Percentiles rank a stretch among this genome's conserved stretches.
These are phyloP conservation scores for Aureobasidium lini DNA, from an alignment of 2,329 filamentous ascomycete genomes.

Conservation along the genomic window DNA sequence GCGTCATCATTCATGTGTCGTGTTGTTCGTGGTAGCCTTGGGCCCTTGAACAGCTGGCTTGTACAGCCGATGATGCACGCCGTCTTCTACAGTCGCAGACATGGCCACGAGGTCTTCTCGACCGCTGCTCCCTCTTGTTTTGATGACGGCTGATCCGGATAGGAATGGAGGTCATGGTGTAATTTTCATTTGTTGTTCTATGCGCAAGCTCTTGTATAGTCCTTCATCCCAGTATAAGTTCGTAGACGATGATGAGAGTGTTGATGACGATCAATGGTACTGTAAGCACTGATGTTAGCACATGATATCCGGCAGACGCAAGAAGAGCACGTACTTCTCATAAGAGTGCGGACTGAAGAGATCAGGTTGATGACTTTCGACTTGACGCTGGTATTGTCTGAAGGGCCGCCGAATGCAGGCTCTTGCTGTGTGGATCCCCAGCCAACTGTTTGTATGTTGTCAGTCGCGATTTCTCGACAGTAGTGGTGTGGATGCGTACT, in stretches of 20 bases:
- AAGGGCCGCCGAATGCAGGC: constrained; percentile 65
- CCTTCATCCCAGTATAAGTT: constrained; percentile 63
- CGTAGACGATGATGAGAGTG: constrained; percentile 73
- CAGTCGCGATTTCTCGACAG: neutral
- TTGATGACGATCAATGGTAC: constrained; percentile 83
- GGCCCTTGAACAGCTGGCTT: neutral
- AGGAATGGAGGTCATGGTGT: neutral
- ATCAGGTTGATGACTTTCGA: constrained; percentile 85
- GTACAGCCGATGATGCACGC: neutral
- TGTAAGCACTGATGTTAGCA: constrained; percentile 30
- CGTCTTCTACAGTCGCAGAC: too few relatives aligned
- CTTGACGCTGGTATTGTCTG: constrained; percentile 71
- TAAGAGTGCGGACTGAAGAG: constrained; percentile 79
- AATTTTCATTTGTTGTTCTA: neutral
- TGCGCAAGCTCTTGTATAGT: neutral
- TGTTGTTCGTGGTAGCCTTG: neutral
- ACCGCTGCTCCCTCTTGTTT: neutral
- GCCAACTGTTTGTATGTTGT: constrained; percentile 53
- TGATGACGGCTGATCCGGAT: neutral
- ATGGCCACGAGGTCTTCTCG: neutral
- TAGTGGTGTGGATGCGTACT: constrained; percentile 38
- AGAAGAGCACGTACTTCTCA: constrained; percentile 64
- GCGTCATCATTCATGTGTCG: too few relatives aligned
- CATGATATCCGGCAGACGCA: neutral
- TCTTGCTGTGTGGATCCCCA: constrained; percentile 63